These are phyloP conservation scores for Tilletia caries DNA, from an alignment of 1,284 basidiomycete species.

Conservation along the genomic window DNA sequence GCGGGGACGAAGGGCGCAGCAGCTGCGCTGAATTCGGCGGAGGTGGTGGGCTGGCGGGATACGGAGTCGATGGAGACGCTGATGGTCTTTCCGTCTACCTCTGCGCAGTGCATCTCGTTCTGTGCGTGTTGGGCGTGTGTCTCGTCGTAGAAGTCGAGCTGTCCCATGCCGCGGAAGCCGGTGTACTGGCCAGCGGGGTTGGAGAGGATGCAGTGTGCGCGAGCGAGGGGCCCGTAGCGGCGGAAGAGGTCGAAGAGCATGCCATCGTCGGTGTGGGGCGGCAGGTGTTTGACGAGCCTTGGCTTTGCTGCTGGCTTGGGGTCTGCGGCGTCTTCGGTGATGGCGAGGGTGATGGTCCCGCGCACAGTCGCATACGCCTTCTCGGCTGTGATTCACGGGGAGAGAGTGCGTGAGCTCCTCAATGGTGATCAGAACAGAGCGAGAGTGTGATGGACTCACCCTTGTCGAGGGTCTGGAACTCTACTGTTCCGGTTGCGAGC, in stretches of 20 bases:
- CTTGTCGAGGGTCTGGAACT: constrained; percentile 44
- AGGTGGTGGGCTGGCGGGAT: neutral
- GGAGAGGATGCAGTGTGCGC: constrained; percentile 36
- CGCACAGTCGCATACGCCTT: constrained; percentile 41
- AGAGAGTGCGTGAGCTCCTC: neutral
- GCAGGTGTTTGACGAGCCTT: constrained; percentile 44
- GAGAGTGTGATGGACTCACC: constrained; percentile 18
- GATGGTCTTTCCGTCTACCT: constrained; percentile 42
- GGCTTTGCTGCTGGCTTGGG: constrained; percentile 32
- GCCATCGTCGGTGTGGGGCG: constrained; percentile 30
- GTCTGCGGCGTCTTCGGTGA: constrained; percentile 26
- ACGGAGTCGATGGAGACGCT: constrained; percentile 35
- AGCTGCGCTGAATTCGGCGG: constrained; percentile 32
- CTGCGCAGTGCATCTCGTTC: constrained; percentile 41
- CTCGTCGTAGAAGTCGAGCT: constrained; percentile 38
- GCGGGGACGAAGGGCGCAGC: constrained; percentile 36
- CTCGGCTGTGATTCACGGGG: constrained; percentile 26
- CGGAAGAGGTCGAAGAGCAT: constrained; percentile 44
- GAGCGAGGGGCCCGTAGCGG: constrained; percentile 36
- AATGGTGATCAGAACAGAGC: neutral
- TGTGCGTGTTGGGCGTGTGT: constrained; percentile 37
- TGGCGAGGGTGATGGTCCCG: constrained; percentile 27
- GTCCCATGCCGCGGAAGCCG: constrained; percentile 45
- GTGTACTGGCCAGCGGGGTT: constrained; percentile 39
- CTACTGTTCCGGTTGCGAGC: constrained; percentile 35